Base-by-base conservation (phyloP, 2,329 filamentous ascomycete genomes). In the Alternaria gaisen region DNA sequence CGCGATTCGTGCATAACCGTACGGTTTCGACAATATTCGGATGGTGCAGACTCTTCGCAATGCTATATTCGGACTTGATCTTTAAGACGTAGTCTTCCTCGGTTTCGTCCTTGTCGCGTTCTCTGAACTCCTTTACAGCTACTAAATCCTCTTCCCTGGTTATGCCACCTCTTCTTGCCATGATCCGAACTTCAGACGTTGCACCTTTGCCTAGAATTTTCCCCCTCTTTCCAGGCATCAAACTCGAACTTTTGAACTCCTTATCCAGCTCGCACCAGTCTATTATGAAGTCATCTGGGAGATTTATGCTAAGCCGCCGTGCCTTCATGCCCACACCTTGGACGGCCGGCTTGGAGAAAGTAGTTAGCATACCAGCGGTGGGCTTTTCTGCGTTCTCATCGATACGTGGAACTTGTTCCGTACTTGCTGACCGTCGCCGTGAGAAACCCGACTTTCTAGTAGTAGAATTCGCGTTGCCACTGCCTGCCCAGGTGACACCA, bases 51-150 rank as follows among this genome's bases (percentile, higher is more conserved):
- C 91, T 92, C 82, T 94, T 94, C 61, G 91, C 91, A 66, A 97
- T 93, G 77, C 89, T 92, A 80, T 89, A 97, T 76, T 97, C 93
- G 1, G 91, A 94, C 79, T 94, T 96, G 82, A 97, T 91, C 83
- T 96, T 95, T 79, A 92, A 90, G 67, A 91, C 87, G 77, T 96
- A 96, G 52, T 95, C 91, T 30, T 88, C 85, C 63, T 87, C 83
- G 10, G 86, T 88, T 75, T 97, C 93, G 41, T 85, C 84, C 34
- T 85, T 84, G 36, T 88, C 88, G 77, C 91, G 91, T 66, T 87
- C 86, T 11, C 92, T 88, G 77, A 96, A 97, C 72, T 95, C 91
- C 80, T 97, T 97, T 69, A 96, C 92, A 0, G 93, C 93, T 67
- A 90, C 94, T 8, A 93, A 80, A 70, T 92, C 88, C 71, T 92